Evolutionary conservation across 139 green algal species (phyloP), one percentile per base, ranked within the genome.

Genomic region (Edaphochlamys debaryana): DNA sequence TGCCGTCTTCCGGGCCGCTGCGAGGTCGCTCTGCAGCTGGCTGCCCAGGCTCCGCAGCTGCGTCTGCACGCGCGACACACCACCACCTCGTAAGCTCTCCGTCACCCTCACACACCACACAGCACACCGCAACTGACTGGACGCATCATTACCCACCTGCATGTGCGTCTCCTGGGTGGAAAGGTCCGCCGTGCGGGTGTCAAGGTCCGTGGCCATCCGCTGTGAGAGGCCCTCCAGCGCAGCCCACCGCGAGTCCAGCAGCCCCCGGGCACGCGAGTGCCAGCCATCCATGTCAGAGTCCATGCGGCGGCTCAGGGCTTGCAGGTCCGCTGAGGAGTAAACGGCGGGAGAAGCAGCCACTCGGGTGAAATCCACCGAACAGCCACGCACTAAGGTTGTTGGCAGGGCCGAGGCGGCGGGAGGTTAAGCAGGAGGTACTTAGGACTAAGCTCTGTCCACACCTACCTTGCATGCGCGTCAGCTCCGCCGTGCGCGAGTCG

Each of bases 121-220:
- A n/a, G n/a, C n/a, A n/a, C n/a, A n/a, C n/a, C n/a, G n/a, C n/a
- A n/a, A n/a, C n/a, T n/a, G n/a, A n/a, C n/a, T n/a, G n/a, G n/a
- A n/a, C n/a, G n/a, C n/a, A n/a, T n/a, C n/a, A n/a, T n/a, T n/a
- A 9, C 69, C 8, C 74, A 83, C 77, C 77, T 73, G 63, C 63
- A 83, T 5, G 9, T 64, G 23, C 56, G 45, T 50, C 48, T 84
- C 78, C 7, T 41, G 34, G 0, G 5, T 2, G 22, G 29, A 13
- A 29, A 84, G 78, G 66, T 84, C 66, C 25, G 78, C 78, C 48
- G 64, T 27, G 23, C 64, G 66, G 4, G 36, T 34, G 29, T 84
- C 78, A 48, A 84, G 54, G 66, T 84, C 78, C 36, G 66, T 29
- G 4, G 36, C 50, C 50, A 68, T 34, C 27, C 78, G 29, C 32